Base-by-base conservation (phyloP, 331 rosid species). In the Phaseolus coccineus region DNA sequence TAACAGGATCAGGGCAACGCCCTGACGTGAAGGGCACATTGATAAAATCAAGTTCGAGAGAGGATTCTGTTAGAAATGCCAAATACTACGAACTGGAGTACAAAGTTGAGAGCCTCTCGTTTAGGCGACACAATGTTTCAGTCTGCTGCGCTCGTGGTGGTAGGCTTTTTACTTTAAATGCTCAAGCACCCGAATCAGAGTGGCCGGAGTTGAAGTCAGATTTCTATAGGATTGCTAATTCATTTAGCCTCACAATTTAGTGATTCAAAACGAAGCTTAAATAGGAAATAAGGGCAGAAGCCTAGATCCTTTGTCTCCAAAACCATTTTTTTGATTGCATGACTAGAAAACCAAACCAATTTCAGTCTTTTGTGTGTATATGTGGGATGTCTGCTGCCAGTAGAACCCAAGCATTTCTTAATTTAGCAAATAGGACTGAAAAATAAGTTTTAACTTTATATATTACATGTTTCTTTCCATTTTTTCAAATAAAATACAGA, bases 171-270 rank as follows among this genome's bases (percentile, higher is more conserved):
- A 93, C 97, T 8, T 85, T 96, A 31, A 96, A 96, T 80, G 98
- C 96, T 80, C 99, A 96, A 78, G 94, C 93, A 63, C 97, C 98
- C 3, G 97, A 96, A 86, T 80, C 96, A 5, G 88, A 63, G 5
- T 91, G 98, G 98, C 85, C 86, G 3, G 56, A 39, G 5, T 78
- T 93, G 75, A 81, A 93, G 85, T 84, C 85, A 1, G 89, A 81
- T 68, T 91, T 96, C 82, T 83, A 87, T 33, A 65, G 31, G 53
- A 91, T 93, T 66, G 94, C 97, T 8, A 67, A 84, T 67, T 96
- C 98, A 6, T 96, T 93, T 83, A 83, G 62, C 56, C 90, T 96
- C 89, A 87, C 85, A 30, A 30, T 86, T 72, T 85, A 77, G 57
- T 50, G 39, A 42, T 47, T 74, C 44, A 8, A 53, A 30, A 50